Percentiles rank a stretch among this genome's conserved stretches.
phyloP scores from a whole-genome alignment of 257 asterid species.

The Solanum etuberosum region DNA sequence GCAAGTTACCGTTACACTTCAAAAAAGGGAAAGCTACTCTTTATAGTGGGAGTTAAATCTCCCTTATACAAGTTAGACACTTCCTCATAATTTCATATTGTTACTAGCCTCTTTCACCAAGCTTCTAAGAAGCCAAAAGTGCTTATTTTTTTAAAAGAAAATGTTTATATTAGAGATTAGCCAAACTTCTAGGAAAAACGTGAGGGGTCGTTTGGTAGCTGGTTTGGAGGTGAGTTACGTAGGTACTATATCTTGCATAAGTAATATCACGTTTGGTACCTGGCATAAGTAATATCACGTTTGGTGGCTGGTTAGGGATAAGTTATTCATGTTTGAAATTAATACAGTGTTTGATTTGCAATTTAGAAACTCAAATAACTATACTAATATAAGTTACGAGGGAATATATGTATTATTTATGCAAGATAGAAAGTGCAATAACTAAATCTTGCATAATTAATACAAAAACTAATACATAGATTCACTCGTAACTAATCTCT shows the following conservation, averaged over 20 bases:
- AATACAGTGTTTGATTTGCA: background rate
- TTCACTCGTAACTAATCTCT: background rate
- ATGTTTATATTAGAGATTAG: background rate
- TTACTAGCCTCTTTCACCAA: background rate
- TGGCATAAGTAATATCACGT: background rate
- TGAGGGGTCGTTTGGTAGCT: background rate
- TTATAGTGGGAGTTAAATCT: background rate
- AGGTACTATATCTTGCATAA: background rate
- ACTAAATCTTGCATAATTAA: background rate
- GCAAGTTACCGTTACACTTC: background rate
- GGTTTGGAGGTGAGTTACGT: background rate
- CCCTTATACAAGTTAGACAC: background rate
- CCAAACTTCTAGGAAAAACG: background rate
- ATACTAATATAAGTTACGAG: background rate
- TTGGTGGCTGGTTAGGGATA: background rate
- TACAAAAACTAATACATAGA: background rate
- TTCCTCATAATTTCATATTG: background rate
- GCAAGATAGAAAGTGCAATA: background rate
- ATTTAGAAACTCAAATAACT: background rate
- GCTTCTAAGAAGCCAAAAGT: background rate
- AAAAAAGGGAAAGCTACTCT: background rate
- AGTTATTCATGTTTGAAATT: background rate
- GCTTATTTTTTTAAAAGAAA: background rate
- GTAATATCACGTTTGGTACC: background rate
- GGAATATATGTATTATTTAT: background rate